Conservation (phyloP, 2,329 filamentous ascomycete species). For the Venturia nashicola region DNA sequence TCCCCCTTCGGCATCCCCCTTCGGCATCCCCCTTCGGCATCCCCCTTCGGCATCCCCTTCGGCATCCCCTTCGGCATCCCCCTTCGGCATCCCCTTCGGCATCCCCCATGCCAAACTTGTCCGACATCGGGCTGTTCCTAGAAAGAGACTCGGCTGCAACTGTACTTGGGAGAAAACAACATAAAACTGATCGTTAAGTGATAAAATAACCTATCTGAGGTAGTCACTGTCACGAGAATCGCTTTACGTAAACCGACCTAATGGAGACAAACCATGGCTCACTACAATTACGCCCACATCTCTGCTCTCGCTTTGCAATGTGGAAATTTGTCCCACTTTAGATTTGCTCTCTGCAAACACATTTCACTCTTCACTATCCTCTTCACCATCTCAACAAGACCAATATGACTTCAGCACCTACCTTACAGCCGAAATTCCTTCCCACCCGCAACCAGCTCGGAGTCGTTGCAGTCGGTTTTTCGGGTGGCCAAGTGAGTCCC, state of each 20-base stretch:
- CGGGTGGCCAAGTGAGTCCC: constrained; percentile 72
- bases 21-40: no score
- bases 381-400: not conserved
- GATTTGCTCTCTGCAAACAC: not conserved
- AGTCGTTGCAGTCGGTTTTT: constrained; percentile 90
- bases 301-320: not conserved
- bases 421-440: constrained; percentile 63
- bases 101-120: not conserved
- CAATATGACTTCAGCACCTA: constrained; percentile 43
- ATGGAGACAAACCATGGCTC: not conserved
- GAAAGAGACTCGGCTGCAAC: not conserved
- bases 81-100: no score
- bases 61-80: no score
- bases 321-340: not conserved
- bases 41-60: no score
- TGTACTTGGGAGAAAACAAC: constrained; percentile 3
- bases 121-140: not conserved
- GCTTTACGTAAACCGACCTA: not conserved
- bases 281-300: not conserved
- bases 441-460: constrained; percentile 68
- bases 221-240: not conserved
- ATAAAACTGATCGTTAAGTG: not conserved
- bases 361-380: not conserved
- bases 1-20: no score
- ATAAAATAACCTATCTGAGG: not conserved